phyloP scores from a whole-genome alignment of 108 stramenopile species.

The Thalassiosira profunda region DNA sequence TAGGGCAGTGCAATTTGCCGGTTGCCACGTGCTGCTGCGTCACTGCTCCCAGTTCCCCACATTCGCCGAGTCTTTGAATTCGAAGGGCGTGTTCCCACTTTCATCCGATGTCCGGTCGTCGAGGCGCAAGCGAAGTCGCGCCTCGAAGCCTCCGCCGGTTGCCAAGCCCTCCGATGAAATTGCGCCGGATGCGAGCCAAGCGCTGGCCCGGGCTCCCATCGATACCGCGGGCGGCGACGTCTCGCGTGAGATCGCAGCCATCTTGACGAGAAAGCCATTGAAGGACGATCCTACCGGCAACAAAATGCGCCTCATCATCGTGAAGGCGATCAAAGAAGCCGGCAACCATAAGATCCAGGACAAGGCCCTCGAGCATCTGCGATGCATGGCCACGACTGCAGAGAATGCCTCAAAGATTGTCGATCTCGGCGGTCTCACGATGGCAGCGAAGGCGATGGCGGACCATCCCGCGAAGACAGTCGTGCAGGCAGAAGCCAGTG shows the following conservation, averaged over 20 bases:
- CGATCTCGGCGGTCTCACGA: conserved; percentile 19
- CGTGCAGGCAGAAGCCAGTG: conserved; percentile 29
- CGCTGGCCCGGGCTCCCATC: too few species aligned
- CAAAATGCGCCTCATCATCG: conserved; percentile 23
- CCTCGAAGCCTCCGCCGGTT: too few species aligned
- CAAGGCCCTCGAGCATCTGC: conserved; percentile 17
- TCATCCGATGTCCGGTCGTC: neutral
- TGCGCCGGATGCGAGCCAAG: too few species aligned
- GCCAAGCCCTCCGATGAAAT: too few species aligned
- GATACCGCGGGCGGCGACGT: too few species aligned
- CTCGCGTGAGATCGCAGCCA: too few species aligned
- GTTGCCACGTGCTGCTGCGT: conserved; percentile 35
- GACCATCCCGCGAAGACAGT: conserved; percentile 3
- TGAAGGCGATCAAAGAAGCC: conserved; percentile 5
- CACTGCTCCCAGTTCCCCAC: conserved; percentile 8
- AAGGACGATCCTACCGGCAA: conserved; percentile 15
- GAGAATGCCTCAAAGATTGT: conserved; percentile 11
- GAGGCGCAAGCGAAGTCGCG: conserved; percentile 4
- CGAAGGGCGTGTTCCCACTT: neutral
- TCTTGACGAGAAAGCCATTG: neutral
- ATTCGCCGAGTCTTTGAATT: conserved; percentile 5
- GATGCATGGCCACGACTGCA: conserved; percentile 13
- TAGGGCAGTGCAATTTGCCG: conserved; percentile 20
- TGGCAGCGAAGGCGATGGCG: conserved; percentile 32
- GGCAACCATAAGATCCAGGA: neutral